phyloP scores from a whole-genome alignment of 164 flowering plant genomes.

The Dillenia turbinata region DNA sequence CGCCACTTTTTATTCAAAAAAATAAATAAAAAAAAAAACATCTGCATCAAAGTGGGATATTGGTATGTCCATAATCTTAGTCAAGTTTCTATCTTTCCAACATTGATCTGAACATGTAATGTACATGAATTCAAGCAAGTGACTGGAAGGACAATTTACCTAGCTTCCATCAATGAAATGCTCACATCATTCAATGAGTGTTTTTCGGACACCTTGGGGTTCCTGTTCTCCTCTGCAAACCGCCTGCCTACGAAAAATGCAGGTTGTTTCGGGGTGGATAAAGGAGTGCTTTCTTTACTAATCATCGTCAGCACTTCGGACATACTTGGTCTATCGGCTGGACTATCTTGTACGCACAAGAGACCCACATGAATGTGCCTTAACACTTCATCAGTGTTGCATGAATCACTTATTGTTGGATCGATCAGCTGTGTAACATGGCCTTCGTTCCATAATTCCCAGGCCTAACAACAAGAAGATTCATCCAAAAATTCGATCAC shows the following conservation, averaged over 20 bases:
- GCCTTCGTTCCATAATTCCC: constrained; percentile 21
- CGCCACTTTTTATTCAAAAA: too few species aligned
- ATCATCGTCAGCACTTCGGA: constrained; percentile 16
- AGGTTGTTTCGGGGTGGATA: constrained; percentile 18
- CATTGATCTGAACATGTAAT: too few species aligned
- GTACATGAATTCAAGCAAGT: too few species aligned
- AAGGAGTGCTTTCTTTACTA: constrained; percentile 1
- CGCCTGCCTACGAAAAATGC: constrained; percentile 13
- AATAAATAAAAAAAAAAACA: too few species aligned
- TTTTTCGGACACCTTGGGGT: background rate
- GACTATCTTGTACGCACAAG: constrained; percentile 22
- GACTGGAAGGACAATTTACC: background rate
- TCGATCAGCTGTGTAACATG: constrained; percentile 18
- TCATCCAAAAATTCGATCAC: background rate
- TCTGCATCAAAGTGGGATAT: too few species aligned
- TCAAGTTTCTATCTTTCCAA: too few species aligned
- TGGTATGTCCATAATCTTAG: too few species aligned
- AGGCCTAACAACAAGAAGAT: constrained; percentile 15
- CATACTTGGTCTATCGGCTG: constrained; percentile 26
- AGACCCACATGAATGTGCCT: constrained; percentile 24
- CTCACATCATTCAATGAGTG: constrained; percentile 7
- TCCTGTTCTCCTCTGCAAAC: background rate
- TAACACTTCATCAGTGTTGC: background rate
- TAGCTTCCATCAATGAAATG: constrained; percentile 12
- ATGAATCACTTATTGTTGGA: constrained; percentile 4